Conservation (phyloP, 1,284 basidiomycete genomes). For the Melampsora abietis-canadensis region DNA sequence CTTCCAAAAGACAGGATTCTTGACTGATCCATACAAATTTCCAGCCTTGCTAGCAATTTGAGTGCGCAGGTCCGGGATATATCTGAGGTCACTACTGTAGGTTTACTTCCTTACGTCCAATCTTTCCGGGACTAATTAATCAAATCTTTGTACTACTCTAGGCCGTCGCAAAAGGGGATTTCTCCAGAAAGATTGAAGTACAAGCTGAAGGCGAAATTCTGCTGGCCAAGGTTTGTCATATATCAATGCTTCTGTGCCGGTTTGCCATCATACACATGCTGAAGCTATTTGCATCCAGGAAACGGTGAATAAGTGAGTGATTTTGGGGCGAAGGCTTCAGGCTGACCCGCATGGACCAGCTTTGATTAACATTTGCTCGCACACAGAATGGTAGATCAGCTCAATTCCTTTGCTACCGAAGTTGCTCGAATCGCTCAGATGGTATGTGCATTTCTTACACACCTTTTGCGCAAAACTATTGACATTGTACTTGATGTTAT, state of each 20-base stretch:
- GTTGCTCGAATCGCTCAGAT: constrained; percentile 50
- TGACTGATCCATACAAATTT: not conserved
- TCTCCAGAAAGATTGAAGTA: constrained; percentile 54
- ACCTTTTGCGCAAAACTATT: not conserved
- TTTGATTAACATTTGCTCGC: constrained; percentile 52
- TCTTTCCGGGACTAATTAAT: not conserved
- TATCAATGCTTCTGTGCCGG: not conserved
- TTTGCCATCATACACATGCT: not conserved
- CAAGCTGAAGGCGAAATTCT: constrained; percentile 53
- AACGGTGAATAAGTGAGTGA: constrained; percentile 33
- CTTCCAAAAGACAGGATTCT: too few species aligned
- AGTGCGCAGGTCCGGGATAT: constrained; percentile 42
- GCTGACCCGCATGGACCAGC: constrained; percentile 42
- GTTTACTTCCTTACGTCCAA: not conserved
- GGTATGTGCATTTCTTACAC: not conserved
- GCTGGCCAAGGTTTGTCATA: constrained; percentile 24
- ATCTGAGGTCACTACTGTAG: constrained; percentile 38
- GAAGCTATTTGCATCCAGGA: constrained; percentile 7
- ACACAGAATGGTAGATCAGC: constrained; percentile 53
- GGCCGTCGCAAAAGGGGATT: constrained; percentile 54
- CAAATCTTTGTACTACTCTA: not conserved
- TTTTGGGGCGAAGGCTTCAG: not conserved
- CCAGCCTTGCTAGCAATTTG: constrained; percentile 37
- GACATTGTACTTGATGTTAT: not conserved
- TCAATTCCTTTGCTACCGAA: constrained; percentile 54